Evolutionary conservation across 2,329 filamentous ascomycete genomes (phyloP).

Genomic region (Triangularia verruculosa): DNA sequence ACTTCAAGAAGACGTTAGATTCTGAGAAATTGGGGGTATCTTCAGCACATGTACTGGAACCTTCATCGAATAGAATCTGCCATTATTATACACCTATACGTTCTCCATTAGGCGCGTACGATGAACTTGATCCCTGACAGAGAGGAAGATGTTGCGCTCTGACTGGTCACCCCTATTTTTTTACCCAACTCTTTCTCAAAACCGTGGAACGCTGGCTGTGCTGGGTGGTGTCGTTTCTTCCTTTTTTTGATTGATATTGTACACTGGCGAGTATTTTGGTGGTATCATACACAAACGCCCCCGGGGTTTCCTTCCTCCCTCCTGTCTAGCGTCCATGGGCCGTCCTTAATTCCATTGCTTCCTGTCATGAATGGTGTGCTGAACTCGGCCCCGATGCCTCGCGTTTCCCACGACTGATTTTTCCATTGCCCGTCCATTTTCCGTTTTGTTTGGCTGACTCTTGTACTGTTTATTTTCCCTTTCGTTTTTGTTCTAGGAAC

Average conservation of each 20-base stretch:
- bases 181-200: constrained; percentile 5
- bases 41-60: too few species aligned
- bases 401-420: too few species aligned
- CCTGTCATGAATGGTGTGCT: constrained; percentile 12
- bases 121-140: not conserved
- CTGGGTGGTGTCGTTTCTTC: constrained; percentile 13
- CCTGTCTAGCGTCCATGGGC: not conserved
- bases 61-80: too few species aligned
- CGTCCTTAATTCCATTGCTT: not conserved
- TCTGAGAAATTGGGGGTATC: too few species aligned
- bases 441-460: not conserved
- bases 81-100: too few species aligned
- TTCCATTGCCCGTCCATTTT: too few species aligned
- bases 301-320: not conserved
- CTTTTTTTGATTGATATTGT: constrained; percentile 8
- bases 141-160: too few species aligned
- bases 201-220: constrained; percentile 20
- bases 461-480: constrained; percentile 45
- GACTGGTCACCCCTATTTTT: not conserved
- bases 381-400: not conserved
- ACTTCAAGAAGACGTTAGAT: too few species aligned
- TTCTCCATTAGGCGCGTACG: too few species aligned
- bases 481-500: constrained; percentile 90
- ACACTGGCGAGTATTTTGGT: constrained; percentile 15
- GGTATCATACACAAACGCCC: constrained; percentile 15